Conservation (phyloP, 441 rosid genomes). For the Francoa sonchifolia region DNA sequence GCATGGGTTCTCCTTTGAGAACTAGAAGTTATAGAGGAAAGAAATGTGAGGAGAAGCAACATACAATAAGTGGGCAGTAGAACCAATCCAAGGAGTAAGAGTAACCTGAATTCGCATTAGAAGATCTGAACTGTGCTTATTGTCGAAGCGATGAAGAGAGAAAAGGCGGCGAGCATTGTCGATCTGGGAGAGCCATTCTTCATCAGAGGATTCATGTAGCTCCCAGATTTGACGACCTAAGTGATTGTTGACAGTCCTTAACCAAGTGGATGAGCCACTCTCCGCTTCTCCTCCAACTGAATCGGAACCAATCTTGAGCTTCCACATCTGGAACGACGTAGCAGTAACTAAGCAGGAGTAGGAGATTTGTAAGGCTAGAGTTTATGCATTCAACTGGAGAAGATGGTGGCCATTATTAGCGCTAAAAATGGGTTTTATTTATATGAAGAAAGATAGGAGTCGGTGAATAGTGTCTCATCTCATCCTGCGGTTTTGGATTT, state of each 20-base stretch:
- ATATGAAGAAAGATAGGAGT: no score
- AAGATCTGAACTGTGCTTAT: constrained; percentile 65
- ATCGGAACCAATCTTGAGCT: background rate
- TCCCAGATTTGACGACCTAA: constrained; percentile 2
- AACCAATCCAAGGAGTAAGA: no score
- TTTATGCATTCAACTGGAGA: no score
- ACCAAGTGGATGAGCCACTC: background rate
- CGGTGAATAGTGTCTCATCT: no score
- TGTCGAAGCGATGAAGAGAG: constrained; percentile 28
- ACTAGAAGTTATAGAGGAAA: constrained; percentile 24
- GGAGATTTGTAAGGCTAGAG: background rate
- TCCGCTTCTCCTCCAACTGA: background rate
- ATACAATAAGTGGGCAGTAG: no score
- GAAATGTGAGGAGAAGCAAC: no score
- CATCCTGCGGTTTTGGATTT: no score
- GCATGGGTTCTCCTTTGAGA: constrained; percentile 22
- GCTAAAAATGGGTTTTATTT: no score
- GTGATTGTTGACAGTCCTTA: background rate
- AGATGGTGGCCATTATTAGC: no score
- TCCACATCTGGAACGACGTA: background rate
- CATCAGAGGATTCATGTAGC: no score
- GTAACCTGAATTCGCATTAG: constrained; percentile 78
- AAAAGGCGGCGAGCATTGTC: constrained; percentile 43
- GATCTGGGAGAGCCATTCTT: constrained; percentile 28
- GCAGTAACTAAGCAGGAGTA: background rate